Percentiles rank a stretch among this genome's conserved stretches.
Evolutionary conservation across 2,329 filamentous ascomycete species (phyloP).

Genomic region (Phialocephala subalpina): DNA sequence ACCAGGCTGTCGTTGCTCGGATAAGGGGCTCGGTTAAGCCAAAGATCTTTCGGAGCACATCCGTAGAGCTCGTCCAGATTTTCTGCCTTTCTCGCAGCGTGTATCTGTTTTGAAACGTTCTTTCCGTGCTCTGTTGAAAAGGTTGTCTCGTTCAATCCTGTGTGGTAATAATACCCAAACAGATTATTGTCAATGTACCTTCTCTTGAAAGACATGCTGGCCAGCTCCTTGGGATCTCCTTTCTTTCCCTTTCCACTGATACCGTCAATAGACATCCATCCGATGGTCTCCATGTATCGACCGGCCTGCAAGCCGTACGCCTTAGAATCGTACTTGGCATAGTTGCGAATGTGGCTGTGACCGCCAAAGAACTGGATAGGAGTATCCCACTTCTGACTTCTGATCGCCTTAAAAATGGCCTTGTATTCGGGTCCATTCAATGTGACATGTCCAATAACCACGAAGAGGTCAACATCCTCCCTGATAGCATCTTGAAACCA

Average conservation of each 20-base stretch:
- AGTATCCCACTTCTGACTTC: slow-evolving; percentile 77
- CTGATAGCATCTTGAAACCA: slow-evolving; percentile 90
- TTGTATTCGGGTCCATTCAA: slow-evolving; percentile 83
- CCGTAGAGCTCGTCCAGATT: slow-evolving; percentile 78
- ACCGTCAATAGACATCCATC: slow-evolving; percentile 88
- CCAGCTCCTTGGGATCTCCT: slow-evolving; percentile 40
- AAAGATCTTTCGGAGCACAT: slow-evolving; percentile 83
- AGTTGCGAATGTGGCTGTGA: slow-evolving; percentile 89
- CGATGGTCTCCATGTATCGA: slow-evolving; percentile 93
- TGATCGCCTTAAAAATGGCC: slow-evolving; percentile 79
- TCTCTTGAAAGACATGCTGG: slow-evolving; percentile 69
- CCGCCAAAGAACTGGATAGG: slow-evolving; percentile 94
- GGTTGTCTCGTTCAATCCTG: slow-evolving; percentile 71
- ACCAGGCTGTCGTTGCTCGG: slow-evolving; percentile 79
- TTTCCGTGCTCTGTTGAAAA: slow-evolving; percentile 81
- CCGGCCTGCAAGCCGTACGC: slow-evolving; percentile 86
- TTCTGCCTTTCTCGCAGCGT: slow-evolving; percentile 72
- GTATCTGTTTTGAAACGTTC: slow-evolving; percentile 75
- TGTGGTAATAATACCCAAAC: slow-evolving; percentile 83
- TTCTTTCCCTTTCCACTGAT: slow-evolving; percentile 41
- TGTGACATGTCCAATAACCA: slow-evolving; percentile 87
- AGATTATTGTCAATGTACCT: slow-evolving; percentile 96
- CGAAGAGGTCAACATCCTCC: slow-evolving; percentile 87
- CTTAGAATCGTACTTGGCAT: slow-evolving; percentile 78
- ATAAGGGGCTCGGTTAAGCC: slow-evolving; percentile 83